phyloP scores from a whole-genome alignment of 225 moss, liverwort and hornwort genomes.

The Marchantia paleacea region DNA sequence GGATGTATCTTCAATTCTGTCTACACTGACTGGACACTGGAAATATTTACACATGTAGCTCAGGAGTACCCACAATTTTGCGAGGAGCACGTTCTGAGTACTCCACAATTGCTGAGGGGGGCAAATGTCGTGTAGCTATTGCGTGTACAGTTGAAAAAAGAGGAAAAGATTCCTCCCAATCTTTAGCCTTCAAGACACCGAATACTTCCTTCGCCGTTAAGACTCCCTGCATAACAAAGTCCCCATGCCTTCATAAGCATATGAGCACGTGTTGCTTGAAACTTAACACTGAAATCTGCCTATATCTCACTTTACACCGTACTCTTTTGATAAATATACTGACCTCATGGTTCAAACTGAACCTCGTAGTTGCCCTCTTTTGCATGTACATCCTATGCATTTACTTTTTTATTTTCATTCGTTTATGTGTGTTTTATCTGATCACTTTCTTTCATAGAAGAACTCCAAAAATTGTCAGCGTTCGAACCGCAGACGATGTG shows the following conservation, averaged over 20 bases:
- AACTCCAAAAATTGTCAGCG: too few species aligned
- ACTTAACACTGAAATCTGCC: too few species aligned
- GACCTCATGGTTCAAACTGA: not conserved
- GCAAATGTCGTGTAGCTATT: slow-evolving; percentile 47
- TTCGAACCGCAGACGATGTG: not conserved
- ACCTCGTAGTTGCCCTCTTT: not conserved
- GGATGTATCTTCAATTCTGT: not conserved
- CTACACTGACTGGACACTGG: not conserved
- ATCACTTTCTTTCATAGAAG: too few species aligned
- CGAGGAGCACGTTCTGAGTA: slow-evolving; percentile 32
- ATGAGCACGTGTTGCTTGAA: too few species aligned
- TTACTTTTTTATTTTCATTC: not conserved
- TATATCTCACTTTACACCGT: too few species aligned
- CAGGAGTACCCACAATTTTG: slow-evolving; percentile 21
- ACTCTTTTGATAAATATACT: too few species aligned
- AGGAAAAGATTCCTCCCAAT: slow-evolving; percentile 59
- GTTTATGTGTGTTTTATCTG: too few species aligned
- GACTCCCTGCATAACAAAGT: slow-evolving; percentile 45
- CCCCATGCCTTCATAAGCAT: too few species aligned
- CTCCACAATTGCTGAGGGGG: slow-evolving; percentile 61
- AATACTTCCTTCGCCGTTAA: slow-evolving; percentile 61
- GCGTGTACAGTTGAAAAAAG: slow-evolving; percentile 56
- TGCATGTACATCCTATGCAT: not conserved
- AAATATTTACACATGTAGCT: slow-evolving; percentile 15
- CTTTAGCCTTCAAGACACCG: slow-evolving; percentile 51